A percentile compares a stretch with the other conserved stretches of the same genome.
These are phyloP conservation scores for Lactarius evosmus DNA, from an alignment of 768 basidiomycete species.

Conservation along the genomic window DNA sequence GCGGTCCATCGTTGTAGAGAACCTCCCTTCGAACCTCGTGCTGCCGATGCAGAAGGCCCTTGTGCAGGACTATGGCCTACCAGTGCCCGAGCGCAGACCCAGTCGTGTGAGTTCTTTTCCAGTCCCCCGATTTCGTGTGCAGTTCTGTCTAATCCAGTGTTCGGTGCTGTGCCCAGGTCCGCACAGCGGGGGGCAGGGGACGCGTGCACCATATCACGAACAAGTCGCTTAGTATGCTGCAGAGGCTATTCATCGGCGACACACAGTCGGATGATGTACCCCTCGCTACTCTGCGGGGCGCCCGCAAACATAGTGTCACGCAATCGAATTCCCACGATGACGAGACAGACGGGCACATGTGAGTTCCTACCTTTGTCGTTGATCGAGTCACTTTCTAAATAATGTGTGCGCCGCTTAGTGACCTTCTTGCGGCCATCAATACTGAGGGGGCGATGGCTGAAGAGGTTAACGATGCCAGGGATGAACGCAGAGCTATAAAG, in stretches of 20 bases:
- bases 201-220: constrained; percentile 50
- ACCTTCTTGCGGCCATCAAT: constrained; percentile 63
- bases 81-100: constrained; percentile 36
- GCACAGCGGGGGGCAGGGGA: constrained; percentile 25
- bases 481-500: constrained; percentile 71
- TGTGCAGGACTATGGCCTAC: constrained; percentile 54
- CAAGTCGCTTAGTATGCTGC: constrained; percentile 58
- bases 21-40: constrained; percentile 67
- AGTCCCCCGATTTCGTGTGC: background rate
- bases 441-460: constrained; percentile 48
- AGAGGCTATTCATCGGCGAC: constrained; percentile 62
- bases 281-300: constrained; percentile 49
- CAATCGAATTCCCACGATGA: constrained; percentile 42
- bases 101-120: constrained; percentile 32
- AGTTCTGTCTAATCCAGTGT: background rate
- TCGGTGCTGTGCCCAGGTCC: background rate
- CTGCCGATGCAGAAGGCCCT: constrained; percentile 78
- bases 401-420: constrained; percentile 41
- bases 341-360: constrained; percentile 75
- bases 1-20: constrained; percentile 65
- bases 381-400: background rate
- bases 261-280: constrained; percentile 53
- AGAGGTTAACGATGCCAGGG: constrained; percentile 56
- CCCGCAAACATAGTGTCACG: constrained; percentile 35
- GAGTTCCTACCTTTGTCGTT: constrained; percentile 32